Evolutionary conservation across 1,139 yeast species (phyloP).

Genomic region (Neolecta irregularis): DNA sequence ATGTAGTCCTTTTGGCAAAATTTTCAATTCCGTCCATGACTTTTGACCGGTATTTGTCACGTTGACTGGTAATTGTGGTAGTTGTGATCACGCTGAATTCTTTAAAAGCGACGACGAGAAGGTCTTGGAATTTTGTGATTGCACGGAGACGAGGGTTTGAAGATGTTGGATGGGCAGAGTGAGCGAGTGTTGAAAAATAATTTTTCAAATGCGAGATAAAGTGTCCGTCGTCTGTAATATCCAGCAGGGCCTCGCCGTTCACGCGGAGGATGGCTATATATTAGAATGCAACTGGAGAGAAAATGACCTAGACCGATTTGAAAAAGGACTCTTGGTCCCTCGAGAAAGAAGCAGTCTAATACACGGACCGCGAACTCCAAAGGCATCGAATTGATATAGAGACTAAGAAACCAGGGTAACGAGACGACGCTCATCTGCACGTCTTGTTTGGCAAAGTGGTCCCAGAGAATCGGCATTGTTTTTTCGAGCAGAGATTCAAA

Average conservation of each 20-base stretch:
- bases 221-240: slow-evolving; percentile 81
- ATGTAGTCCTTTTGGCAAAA: slow-evolving; percentile 82
- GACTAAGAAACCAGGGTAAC: slow-evolving; percentile 87
- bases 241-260: slow-evolving; percentile 68
- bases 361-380: slow-evolving; percentile 83
- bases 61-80: slow-evolving; percentile 49
- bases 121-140: slow-evolving; percentile 75
- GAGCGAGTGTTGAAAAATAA: slow-evolving; percentile 64
- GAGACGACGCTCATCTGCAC: slow-evolving; percentile 91
- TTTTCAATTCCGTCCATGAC: slow-evolving; percentile 75
- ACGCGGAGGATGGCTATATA: slow-evolving; percentile 53
- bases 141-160: slow-evolving; percentile 46
- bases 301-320: slow-evolving; percentile 53
- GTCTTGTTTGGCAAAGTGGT: slow-evolving; percentile 60
- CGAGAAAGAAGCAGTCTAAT: slow-evolving; percentile 76
- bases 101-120: slow-evolving; percentile 79
- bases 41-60: slow-evolving; percentile 56
- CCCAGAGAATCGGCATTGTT: slow-evolving; percentile 80
- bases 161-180: slow-evolving; percentile 64
- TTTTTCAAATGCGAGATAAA: slow-evolving; percentile 73
- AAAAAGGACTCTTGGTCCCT: slow-evolving; percentile 78
- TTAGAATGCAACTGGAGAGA: background rate
- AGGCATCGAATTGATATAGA: slow-evolving; percentile 88
- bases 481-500: slow-evolving; percentile 80
- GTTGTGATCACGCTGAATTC: slow-evolving; percentile 77